Conservation (phyloP, 208 protist species). For the Wallacemonas rigidus region DNA sequence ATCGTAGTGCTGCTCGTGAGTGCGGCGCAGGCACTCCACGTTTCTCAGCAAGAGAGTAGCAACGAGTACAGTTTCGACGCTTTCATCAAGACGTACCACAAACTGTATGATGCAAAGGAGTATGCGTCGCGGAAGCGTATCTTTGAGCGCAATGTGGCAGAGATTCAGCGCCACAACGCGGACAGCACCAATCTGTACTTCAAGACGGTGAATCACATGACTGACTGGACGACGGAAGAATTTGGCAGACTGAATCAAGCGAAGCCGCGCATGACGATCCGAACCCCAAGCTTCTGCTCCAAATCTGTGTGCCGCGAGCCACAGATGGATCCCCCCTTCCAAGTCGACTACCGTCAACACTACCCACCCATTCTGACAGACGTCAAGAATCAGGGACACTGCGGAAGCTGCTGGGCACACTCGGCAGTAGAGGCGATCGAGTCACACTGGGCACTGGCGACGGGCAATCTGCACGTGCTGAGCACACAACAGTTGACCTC, state of each 20-base stretch:
- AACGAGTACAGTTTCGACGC: slow-evolving; percentile 32
- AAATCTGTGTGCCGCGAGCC: slow-evolving; percentile 17
- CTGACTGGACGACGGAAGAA: slow-evolving; percentile 53
- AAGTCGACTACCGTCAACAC: slow-evolving; percentile 46
- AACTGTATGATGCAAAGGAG: slow-evolving; percentile 40
- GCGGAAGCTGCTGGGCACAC: slow-evolving; percentile 80
- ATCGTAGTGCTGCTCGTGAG: background rate
- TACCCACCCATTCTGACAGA: slow-evolving; percentile 52
- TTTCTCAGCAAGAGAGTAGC: background rate
- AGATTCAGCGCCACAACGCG: slow-evolving; percentile 41
- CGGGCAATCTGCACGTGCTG: slow-evolving; percentile 63
- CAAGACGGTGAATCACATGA: slow-evolving; percentile 48
- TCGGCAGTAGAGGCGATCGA: slow-evolving; percentile 76
- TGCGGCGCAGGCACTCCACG: background rate
- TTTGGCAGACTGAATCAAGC: slow-evolving; percentile 35
- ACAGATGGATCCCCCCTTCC: slow-evolving; percentile 28
- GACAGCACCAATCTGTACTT: slow-evolving; percentile 17
- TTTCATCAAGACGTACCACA: slow-evolving; percentile 38
- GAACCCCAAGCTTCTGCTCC: slow-evolving; percentile 5
- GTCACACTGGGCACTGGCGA: slow-evolving; percentile 65
- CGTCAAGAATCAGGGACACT: slow-evolving; percentile 80
- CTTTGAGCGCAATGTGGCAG: slow-evolving; percentile 30
- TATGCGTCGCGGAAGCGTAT: slow-evolving; percentile 36
- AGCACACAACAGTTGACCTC: slow-evolving; percentile 94
- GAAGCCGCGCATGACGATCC: slow-evolving; percentile 5